A percentile compares a stretch with the other conserved stretches of the same genome.
These are phyloP conservation scores for Botryotinia calthae DNA, from an alignment of 2,329 filamentous ascomycete species.

Conservation along the genomic window DNA sequence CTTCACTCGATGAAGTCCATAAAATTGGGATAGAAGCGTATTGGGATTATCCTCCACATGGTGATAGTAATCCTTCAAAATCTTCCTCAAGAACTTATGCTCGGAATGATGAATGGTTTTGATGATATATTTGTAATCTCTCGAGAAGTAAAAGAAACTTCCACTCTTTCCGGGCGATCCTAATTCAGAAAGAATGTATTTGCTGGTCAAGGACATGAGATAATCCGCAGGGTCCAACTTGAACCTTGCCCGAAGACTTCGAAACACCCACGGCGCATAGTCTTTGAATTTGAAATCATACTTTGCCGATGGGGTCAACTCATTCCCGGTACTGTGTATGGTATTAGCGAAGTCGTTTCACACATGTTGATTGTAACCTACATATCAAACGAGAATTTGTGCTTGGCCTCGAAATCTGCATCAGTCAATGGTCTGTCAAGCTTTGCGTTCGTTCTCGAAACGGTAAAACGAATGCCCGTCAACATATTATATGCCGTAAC, in stretches of 20 bases:
- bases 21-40: constrained; percentile 95
- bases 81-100: constrained; percentile 81
- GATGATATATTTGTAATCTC: constrained; percentile 99
- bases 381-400: constrained; percentile 99
- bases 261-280: constrained; percentile 99
- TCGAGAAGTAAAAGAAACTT: constrained; percentile 99
- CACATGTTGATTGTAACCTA: constrained; percentile 47
- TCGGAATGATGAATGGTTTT: constrained; percentile 98
- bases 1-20: constrained; percentile 95
- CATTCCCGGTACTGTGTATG: constrained; percentile 77
- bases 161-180: constrained; percentile 97
- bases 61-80: constrained; percentile 86
- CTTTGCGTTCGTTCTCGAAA: constrained; percentile 95
- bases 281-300: constrained; percentile 99
- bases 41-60: constrained; percentile 94
- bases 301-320: constrained; percentile 94
- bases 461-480: constrained; percentile 94
- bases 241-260: constrained; percentile 83
- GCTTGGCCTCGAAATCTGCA: constrained; percentile 87
- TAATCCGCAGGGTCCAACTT: constrained; percentile 95
- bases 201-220: constrained; percentile 94
- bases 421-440: constrained; percentile 86
- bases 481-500: constrained; percentile 99
- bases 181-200: constrained; percentile 96
- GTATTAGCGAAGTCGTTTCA: constrained; percentile 39